Conservation (phyloP, 306 rosid species). For the Neltuma alba region DNA sequence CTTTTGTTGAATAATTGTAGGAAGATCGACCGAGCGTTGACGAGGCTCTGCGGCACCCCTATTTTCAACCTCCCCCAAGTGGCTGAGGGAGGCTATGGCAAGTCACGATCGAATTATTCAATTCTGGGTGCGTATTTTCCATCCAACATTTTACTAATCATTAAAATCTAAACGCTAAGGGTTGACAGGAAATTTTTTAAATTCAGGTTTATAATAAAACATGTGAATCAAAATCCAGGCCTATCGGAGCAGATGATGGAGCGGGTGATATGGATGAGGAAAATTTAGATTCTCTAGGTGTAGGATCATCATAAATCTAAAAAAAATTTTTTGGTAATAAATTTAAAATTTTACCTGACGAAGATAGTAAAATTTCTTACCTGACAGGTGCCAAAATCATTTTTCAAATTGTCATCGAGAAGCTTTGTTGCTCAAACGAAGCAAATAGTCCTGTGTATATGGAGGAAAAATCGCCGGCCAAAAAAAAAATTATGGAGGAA, state of each 20-base stretch:
- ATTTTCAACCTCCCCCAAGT: constrained; percentile 66
- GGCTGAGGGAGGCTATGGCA: constrained; percentile 38
- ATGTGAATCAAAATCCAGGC: not conserved
- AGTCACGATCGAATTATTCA: constrained; percentile 12
- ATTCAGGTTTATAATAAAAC: constrained; percentile 7
- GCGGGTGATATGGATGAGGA: not conserved
- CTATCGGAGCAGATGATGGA: constrained; percentile 7
- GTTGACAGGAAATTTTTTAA: not conserved
- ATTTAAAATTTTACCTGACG: constrained; percentile 26
- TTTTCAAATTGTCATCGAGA: not conserved
- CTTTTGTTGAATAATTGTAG: constrained; percentile 45
- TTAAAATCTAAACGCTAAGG: constrained; percentile 2
- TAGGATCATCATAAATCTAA: not conserved
- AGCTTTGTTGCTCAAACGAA: not conserved
- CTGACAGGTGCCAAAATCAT: constrained; percentile 9
- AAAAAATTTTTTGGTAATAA: no score
- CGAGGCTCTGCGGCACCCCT: constrained; percentile 84
- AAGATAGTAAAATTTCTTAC: not conserved
- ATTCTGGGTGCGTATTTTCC: constrained; percentile 24
- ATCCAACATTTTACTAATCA: constrained; percentile 16
- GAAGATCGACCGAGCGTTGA: constrained; percentile 82
- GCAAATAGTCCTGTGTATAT: not conserved
- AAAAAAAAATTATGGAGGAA: no score
- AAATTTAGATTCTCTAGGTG: not conserved
- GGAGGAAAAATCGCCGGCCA: no score